Base-by-base conservation (phyloP, 352 stramenopile genomes). In the Pseudoperonospora humuli region DNA sequence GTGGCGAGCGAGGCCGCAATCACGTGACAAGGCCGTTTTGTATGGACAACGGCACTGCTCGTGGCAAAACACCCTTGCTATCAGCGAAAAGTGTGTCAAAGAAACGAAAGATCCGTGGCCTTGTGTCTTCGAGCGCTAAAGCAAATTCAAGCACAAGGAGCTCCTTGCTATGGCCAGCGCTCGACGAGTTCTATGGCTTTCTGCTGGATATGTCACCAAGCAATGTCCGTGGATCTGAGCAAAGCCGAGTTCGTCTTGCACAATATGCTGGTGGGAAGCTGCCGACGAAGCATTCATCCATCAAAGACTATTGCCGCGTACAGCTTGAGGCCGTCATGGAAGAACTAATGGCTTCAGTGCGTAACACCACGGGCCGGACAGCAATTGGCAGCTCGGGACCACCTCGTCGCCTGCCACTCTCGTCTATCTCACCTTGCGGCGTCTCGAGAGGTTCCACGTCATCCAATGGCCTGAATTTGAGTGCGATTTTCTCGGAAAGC, bases 151-250 rank as follows among this genome's bases (percentile, higher is more conserved):
- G 44, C 49, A 41, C 61, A 15, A 81, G 73, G 35, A 83, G 66
- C 33, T 78, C 75, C 6, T 38, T 84, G 15, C 43, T 89, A 15
- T 92, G 79, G 79, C 79, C 79, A 25, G 64, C 61, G 5, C 49
- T 92, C 7, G 71, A 89, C 29, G 70, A 85, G 1, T 87, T 89
- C 24, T 86, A 86, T 49, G 68, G 80, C 29, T 84, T 84, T 37
- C 37, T 92, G 9, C 39, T 92, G n/a, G 58, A 77, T 19, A 33
- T 89, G 10, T 75, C 70, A 10, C 74, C 76, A 14, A 64, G 40
- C 5, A 65, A 67, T 17, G 54, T 77, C 34, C 61, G 57, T 33
- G 40, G 43, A n/a, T 67, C 49, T 5, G 57, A 65, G 9, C 55
- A 51, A 3, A 61, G 64, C 14, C 51, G 31, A 19, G 14, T 17